These are phyloP conservation scores for Lactarius tabidus DNA, from an alignment of 768 basidiomycete species.

Conservation along the genomic window DNA sequence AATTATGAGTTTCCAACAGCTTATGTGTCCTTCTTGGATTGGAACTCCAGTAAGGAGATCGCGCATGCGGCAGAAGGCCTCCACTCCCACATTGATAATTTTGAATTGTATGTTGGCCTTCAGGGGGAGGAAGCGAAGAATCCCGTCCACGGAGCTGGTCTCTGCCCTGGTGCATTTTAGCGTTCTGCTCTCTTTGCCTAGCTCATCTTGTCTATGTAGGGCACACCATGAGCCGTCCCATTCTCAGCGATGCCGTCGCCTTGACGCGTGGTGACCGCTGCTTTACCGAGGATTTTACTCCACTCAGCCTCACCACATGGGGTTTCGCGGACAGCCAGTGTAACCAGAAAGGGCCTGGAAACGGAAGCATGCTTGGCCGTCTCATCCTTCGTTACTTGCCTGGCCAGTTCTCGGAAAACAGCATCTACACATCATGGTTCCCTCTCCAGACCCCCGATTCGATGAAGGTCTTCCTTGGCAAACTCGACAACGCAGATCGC, in stretches of 20 bases:
- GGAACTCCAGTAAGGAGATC: conserved; percentile 74
- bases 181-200: neutral
- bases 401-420: conserved; percentile 60
- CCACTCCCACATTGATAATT: no score
- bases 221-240: conserved; percentile 81
- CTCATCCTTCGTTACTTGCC: conserved; percentile 74
- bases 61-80: conserved; percentile 70
- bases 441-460: conserved; percentile 76
- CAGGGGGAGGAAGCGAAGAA: conserved; percentile 78
- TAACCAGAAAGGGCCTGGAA: conserved; percentile 64
- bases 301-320: conserved; percentile 78
- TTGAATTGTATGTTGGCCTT: conserved; percentile 79
- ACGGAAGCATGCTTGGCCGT: conserved; percentile 70
- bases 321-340: conserved; percentile 81
- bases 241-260: conserved; percentile 81
- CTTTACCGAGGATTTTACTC: conserved; percentile 79
- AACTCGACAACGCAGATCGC: conserved; percentile 48
- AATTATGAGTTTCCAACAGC: conserved; percentile 39
- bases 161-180: conserved; percentile 65
- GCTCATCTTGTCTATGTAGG: conserved; percentile 35
- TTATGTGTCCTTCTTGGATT: conserved; percentile 68
- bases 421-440: conserved; percentile 83
- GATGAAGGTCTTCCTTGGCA: conserved; percentile 57
- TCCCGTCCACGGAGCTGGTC: conserved; percentile 70
- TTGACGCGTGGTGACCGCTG: conserved; percentile 82